These are phyloP conservation scores for Mycena vitilis DNA, from an alignment of 768 basidiomycete species.

Conservation along the genomic window DNA sequence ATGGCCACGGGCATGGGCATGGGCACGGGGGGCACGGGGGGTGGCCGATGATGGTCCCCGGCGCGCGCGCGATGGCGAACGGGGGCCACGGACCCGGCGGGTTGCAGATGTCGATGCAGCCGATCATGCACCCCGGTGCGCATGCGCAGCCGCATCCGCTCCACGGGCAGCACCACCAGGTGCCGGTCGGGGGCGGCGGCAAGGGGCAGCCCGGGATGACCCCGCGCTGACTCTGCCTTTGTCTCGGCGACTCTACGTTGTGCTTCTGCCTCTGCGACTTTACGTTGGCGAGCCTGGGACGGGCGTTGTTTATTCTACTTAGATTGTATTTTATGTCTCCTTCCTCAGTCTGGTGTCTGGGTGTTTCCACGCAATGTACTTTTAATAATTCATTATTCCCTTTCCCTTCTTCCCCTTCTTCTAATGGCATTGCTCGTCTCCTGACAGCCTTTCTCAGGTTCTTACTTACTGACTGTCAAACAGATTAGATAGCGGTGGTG, in stretches of 20 bases:
- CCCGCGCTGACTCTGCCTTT: constrained; percentile 43
- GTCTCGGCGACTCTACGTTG: background rate
- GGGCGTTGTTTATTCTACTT: constrained; percentile 12
- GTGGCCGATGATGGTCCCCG: no score
- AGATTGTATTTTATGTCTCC: constrained; percentile 32
- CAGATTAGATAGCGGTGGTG: constrained; percentile 29
- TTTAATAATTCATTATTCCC: constrained; percentile 32
- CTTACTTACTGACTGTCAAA: constrained; percentile 18
- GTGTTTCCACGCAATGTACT: constrained; percentile 32
- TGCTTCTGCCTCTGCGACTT: no score
- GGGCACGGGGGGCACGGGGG: no score
- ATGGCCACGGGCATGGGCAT: constrained; percentile 1
- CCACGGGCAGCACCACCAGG: constrained; percentile 41
- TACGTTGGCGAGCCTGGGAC: background rate
- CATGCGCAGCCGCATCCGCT: constrained; percentile 43
- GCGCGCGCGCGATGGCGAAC: background rate
- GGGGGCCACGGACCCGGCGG: constrained; percentile 13
- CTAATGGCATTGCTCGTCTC: no score
- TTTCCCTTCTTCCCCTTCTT: background rate
- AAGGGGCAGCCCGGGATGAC: constrained; percentile 46
- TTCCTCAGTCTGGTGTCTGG: background rate
- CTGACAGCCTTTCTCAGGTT: no score
- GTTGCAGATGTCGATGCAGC: constrained; percentile 27
- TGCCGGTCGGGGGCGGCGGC: constrained; percentile 47
- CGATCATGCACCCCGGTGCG: constrained; percentile 19